These are phyloP conservation scores for Poa pratensis DNA, from an alignment of 176 grass and related monocot genomes.

Conservation along the genomic window DNA sequence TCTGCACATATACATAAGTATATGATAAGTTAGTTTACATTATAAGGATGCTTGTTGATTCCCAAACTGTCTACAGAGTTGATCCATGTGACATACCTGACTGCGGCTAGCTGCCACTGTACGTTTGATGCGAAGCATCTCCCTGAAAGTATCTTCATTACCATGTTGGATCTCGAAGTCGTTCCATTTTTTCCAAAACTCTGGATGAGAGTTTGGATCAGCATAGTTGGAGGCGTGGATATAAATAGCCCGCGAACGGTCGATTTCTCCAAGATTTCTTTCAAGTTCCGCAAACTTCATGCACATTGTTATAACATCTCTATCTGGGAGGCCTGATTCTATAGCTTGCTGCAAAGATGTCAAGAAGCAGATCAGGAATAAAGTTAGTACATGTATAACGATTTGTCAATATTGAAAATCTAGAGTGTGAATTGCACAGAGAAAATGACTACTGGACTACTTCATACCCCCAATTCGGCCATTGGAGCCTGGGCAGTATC, in stretches of 20 bases:
- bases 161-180: constrained; percentile 98
- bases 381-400: constrained; percentile 33
- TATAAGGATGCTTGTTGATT: not conserved
- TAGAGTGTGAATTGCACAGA: not conserved
- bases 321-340: constrained; percentile 73
- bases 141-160: constrained; percentile 93
- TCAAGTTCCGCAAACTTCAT: constrained; percentile 85
- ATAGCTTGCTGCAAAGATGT: constrained; percentile 68
- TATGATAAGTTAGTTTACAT: not conserved
- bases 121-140: constrained; percentile 90
- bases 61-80: constrained; percentile 5
- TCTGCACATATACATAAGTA: constrained; percentile 56
- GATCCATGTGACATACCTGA: constrained; percentile 56
- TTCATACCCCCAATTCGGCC: not conserved
- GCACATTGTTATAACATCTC: constrained; percentile 76
- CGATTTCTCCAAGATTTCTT: constrained; percentile 96
- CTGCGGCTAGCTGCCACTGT: constrained; percentile 82
- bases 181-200: constrained; percentile 98
- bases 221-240: constrained; percentile 78
- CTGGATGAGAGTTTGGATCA: constrained; percentile 79
- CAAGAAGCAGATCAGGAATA: not conserved
- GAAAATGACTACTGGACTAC: not conserved
- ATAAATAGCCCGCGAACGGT: constrained; percentile 85
- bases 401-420: constrained; percentile 10
- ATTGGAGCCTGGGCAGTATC: not conserved